These are phyloP conservation scores for Metarhizium anisopliae DNA, from an alignment of 2,329 filamentous ascomycete genomes.

Conservation along the genomic window DNA sequence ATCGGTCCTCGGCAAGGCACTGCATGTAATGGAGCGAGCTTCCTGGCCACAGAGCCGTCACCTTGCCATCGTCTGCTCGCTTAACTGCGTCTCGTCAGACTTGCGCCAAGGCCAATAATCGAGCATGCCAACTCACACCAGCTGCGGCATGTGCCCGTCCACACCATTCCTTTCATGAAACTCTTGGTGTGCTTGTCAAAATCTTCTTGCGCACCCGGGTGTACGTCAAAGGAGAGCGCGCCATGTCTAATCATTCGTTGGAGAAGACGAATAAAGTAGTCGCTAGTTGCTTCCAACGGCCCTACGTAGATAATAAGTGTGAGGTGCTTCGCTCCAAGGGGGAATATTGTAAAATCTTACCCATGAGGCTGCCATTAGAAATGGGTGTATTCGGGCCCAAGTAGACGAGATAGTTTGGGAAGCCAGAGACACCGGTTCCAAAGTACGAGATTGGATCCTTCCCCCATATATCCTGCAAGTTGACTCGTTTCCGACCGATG, in stretches of 20 bases:
- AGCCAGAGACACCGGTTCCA: slow-evolving; percentile 18
- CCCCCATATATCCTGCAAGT: slow-evolving; percentile 12
- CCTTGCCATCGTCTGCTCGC: slow-evolving; percentile 25
- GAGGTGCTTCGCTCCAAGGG: too few relatives aligned
- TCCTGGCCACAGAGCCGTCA: slow-evolving; percentile 33
- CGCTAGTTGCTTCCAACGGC: slow-evolving; percentile 16
- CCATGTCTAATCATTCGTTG: slow-evolving; percentile 13
- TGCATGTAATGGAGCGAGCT: slow-evolving; percentile 38
- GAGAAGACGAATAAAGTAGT: slow-evolving; percentile 18
- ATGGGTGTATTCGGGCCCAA: slow-evolving; percentile 22
- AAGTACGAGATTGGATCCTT: slow-evolving; percentile 20
- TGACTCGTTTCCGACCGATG: slow-evolving; percentile 8
- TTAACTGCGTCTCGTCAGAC: slow-evolving; percentile 9
- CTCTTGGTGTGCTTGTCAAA: slow-evolving; percentile 34
- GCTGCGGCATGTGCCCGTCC: slow-evolving; percentile 31
- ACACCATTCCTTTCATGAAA: slow-evolving; percentile 33
- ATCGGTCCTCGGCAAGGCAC: slow-evolving; percentile 21
- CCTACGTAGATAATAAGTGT: slow-evolving; percentile 6
- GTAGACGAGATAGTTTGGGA: slow-evolving; percentile 20
- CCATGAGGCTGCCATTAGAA: slow-evolving; percentile 16
- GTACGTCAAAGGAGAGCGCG: slow-evolving; percentile 13
- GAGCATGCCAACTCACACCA: slow-evolving; percentile 29
- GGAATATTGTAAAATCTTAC: slow-evolving; percentile 5
- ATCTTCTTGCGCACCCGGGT: slow-evolving; percentile 29
- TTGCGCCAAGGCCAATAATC: not conserved